A percentile compares a stretch with the other conserved stretches of the same genome.
phyloP scores from a whole-genome alignment of 2,329 filamentous ascomycete species.

The Claviceps digitariae region DNA sequence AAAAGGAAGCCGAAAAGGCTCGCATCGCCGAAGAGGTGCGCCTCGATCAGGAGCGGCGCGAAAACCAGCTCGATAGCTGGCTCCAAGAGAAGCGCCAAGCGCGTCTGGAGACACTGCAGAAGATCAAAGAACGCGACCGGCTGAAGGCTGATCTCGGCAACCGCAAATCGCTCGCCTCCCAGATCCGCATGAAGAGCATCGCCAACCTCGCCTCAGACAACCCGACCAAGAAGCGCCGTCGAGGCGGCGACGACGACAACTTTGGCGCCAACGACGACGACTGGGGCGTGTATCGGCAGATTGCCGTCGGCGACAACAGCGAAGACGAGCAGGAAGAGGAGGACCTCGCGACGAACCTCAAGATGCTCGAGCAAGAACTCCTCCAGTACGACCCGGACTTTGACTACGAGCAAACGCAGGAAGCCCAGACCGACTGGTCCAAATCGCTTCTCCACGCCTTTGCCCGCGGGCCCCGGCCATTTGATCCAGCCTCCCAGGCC shows the following conservation, averaged over 20 bases:
- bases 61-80: slow-evolving; percentile 77
- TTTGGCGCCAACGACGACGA: slow-evolving; percentile 97
- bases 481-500: slow-evolving; percentile 64
- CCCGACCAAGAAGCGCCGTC: slow-evolving; percentile 68
- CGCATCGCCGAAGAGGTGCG: slow-evolving; percentile 72
- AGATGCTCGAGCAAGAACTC: slow-evolving; percentile 69
- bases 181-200: slow-evolving; percentile 97
- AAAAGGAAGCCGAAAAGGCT: slow-evolving; percentile 88
- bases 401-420: slow-evolving; percentile 81
- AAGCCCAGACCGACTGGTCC: slow-evolving; percentile 90
- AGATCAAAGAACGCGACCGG: slow-evolving; percentile 85
- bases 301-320: slow-evolving; percentile 68
- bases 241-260: slow-evolving; percentile 85
- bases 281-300: slow-evolving; percentile 92
- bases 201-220: slow-evolving; percentile 89
- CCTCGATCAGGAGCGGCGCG: slow-evolving; percentile 68
- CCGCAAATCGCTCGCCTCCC: slow-evolving; percentile 87
- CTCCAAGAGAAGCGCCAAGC: slow-evolving; percentile 67
- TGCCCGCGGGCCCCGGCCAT: slow-evolving; percentile 73
- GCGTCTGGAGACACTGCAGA: slow-evolving; percentile 56
- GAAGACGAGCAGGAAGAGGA: slow-evolving; percentile 90
- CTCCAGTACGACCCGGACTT: slow-evolving; percentile 79
- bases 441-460: slow-evolving; percentile 86
- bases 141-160: slow-evolving; percentile 92
- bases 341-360: slow-evolving; percentile 62